A percentile compares a stretch with the other conserved stretches of the same genome.
phyloP scores from a whole-genome alignment of 139 green algal genomes.

The Coelastrella sp. region DNA sequence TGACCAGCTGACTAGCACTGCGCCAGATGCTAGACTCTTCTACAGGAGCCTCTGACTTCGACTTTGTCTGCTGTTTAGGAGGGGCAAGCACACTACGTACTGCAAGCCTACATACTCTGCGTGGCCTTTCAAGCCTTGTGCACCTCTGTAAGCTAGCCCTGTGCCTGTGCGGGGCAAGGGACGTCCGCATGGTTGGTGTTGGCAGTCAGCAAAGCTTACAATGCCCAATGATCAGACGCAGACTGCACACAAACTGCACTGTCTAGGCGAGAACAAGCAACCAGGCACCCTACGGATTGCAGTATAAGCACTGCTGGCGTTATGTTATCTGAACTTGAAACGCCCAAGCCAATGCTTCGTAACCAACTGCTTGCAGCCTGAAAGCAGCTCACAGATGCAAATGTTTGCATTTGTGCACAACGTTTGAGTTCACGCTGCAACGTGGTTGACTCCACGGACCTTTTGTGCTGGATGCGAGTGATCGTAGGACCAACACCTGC shows the following conservation, averaged over 20 bases:
- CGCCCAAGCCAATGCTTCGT: background rate
- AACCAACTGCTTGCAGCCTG: background rate
- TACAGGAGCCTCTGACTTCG: background rate
- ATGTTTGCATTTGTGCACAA: background rate
- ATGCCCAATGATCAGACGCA: too few species aligned
- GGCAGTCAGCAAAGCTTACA: background rate
- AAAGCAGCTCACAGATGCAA: background rate
- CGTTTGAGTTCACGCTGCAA: too few species aligned
- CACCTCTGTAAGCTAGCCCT: background rate
- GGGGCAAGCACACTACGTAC: background rate
- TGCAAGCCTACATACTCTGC: background rate
- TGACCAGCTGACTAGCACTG: constrained; percentile 24
- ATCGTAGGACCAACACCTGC: too few species aligned
- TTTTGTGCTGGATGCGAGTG: background rate
- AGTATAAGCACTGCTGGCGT: background rate
- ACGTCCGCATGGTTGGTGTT: background rate
- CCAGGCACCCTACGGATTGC: background rate
- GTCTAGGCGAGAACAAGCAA: background rate
- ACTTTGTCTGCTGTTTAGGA: background rate
- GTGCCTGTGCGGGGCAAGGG: background rate
- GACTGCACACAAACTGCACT: background rate
- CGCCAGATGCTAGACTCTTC: constrained; percentile 7
- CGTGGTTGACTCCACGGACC: too few species aligned
- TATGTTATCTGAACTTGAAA: background rate
- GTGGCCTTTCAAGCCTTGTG: background rate